Evolutionary conservation across 1,284 basidiomycete genomes (phyloP).

Genomic region (Xanthoconium separans): DNA sequence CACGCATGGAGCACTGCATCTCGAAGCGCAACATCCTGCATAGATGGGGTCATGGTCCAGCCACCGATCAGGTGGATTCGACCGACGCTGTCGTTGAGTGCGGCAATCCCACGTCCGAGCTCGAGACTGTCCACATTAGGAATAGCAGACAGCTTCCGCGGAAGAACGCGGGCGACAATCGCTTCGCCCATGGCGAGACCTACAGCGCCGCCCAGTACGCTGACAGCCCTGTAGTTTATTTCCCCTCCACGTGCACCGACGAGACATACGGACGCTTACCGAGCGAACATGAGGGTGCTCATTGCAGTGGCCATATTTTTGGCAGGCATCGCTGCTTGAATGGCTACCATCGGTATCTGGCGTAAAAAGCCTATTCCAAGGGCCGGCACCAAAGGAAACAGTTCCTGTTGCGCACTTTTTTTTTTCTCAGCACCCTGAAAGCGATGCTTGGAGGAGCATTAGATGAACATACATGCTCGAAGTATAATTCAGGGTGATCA

Average conservation of each 20-base stretch:
- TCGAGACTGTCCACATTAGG: slow-evolving; percentile 36
- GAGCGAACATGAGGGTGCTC: slow-evolving; percentile 65
- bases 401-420: slow-evolving; percentile 53
- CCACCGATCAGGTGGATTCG: slow-evolving; percentile 46
- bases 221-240: slow-evolving; percentile 18
- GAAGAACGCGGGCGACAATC: slow-evolving; percentile 61
- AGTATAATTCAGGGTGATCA: too few relatives aligned
- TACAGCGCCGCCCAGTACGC: slow-evolving; percentile 69
- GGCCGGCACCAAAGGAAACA: slow-evolving; percentile 64
- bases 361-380: slow-evolving; percentile 64
- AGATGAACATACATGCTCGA: too few relatives aligned
- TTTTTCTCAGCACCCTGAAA: background rate
- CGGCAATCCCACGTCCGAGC: slow-evolving; percentile 49
- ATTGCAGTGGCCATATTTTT: slow-evolving; percentile 81
- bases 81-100: slow-evolving; percentile 54
- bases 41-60: background rate
- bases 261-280: background rate
- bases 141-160: slow-evolving; percentile 50
- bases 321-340: slow-evolving; percentile 81
- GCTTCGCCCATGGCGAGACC: slow-evolving; percentile 72
- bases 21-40: slow-evolving; percentile 48
- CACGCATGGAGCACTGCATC: slow-evolving; percentile 67
- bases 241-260: background rate
- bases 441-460: background rate
- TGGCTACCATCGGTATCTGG: slow-evolving; percentile 66